These are phyloP conservation scores for Diaporthe caulivora DNA, from an alignment of 2,329 filamentous ascomycete species.

Conservation along the genomic window DNA sequence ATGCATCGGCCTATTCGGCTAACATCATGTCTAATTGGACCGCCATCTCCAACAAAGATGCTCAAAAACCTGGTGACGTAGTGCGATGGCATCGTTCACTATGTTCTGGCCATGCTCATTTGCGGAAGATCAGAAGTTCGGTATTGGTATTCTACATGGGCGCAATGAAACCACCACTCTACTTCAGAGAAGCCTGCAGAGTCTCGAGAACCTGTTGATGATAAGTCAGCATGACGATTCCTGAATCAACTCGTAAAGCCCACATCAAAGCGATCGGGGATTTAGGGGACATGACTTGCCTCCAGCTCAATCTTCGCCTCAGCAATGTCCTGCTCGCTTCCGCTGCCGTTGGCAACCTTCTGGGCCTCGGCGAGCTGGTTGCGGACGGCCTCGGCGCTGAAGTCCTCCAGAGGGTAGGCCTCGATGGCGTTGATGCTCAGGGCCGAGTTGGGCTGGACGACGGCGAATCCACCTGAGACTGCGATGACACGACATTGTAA, in stretches of 20 bases:
- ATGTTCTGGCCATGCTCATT: neutral
- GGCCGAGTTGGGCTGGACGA: constrained; percentile 93
- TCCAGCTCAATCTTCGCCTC: constrained; percentile 99
- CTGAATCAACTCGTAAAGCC: neutral
- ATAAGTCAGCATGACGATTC: constrained; percentile 51
- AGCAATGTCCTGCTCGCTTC: constrained; percentile 96
- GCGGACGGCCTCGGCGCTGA: constrained; percentile 90
- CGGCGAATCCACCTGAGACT: constrained; percentile 98
- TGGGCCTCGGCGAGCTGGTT: constrained; percentile 94
- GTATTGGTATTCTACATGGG: constrained; percentile 53
- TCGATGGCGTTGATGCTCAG: constrained; percentile 99
- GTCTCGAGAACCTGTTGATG: constrained; percentile 81
- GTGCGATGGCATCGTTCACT: neutral
- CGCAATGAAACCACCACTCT: constrained; percentile 56
- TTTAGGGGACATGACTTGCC: constrained; percentile 64
- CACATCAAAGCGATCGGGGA: neutral
- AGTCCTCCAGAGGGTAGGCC: constrained; percentile 94
- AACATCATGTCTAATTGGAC: constrained; percentile 10
- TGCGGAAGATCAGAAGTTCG: constrained; percentile 14
- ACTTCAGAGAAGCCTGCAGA: constrained; percentile 85
- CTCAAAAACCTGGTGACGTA: neutral
- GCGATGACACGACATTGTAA: constrained; percentile 38
- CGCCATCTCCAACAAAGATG: constrained; percentile 3
- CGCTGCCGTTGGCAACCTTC: constrained; percentile 90
- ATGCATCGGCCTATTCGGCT: neutral